Conservation (phyloP, 2,329 filamentous ascomycete genomes). For the Cladosporium sp. region DNA sequence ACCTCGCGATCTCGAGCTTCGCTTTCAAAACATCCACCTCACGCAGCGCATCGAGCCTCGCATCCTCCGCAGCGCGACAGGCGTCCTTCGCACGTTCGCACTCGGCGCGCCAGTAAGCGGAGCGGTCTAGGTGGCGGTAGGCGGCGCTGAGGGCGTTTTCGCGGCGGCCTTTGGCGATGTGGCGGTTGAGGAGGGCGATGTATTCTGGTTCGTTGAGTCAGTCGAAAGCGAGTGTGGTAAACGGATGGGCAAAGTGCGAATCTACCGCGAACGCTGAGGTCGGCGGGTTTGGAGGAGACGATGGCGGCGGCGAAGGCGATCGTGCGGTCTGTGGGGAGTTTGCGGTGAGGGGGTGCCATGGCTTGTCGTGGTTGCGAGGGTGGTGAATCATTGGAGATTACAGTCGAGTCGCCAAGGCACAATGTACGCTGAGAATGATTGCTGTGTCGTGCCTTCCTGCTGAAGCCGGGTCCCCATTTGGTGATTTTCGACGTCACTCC, state of each 20-base stretch:
- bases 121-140: constrained; percentile 34
- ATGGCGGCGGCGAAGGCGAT: constrained; percentile 24
- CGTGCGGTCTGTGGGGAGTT: constrained; percentile 12
- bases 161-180: constrained; percentile 25
- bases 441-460: not conserved
- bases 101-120: constrained; percentile 33
- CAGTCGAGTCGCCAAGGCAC: not conserved
- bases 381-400: not conserved
- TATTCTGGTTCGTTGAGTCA: constrained; percentile 20
- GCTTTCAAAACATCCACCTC: constrained; percentile 21
- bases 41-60: constrained; percentile 17
- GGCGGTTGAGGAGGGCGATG: constrained; percentile 28
- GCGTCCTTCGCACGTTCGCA: constrained; percentile 20
- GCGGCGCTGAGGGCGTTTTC: constrained; percentile 20
- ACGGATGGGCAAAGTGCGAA: not conserved
- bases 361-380: no score
- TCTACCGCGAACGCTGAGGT: constrained; percentile 25
- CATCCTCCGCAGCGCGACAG: constrained; percentile 15
- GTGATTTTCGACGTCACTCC: not conserved
- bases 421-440: not conserved
- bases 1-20: constrained; percentile 14
- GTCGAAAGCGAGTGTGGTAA: not conserved
- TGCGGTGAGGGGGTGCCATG: constrained; percentile 1
- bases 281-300: constrained; percentile 33
- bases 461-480: not conserved